phyloP scores from a whole-genome alignment of 345 rosid species.

The Hirschfeldia incana region DNA sequence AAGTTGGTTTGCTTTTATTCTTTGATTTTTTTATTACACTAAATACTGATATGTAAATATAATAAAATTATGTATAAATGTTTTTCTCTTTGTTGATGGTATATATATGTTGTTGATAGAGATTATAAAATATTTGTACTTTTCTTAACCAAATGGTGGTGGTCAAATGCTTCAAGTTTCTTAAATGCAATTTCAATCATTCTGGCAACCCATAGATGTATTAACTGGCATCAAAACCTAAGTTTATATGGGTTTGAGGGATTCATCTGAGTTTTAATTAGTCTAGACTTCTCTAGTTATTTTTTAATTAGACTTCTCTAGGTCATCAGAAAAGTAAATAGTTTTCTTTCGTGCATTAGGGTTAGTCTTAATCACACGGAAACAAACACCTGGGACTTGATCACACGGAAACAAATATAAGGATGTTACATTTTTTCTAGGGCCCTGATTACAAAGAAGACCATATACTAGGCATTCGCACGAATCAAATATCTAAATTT shows the following conservation, averaged over 20 bases:
- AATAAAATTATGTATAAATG: not conserved
- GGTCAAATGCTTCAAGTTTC: not conserved
- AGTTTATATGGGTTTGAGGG: not conserved
- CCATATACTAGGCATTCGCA: too few species aligned
- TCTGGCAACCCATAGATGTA: not conserved
- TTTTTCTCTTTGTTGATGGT: not conserved
- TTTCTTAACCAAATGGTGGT: not conserved
- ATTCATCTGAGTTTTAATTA: not conserved
- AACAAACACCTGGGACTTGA: conserved; percentile 13
- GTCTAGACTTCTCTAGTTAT: not conserved
- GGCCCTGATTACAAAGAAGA: conserved; percentile 26
- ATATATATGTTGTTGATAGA: not conserved
- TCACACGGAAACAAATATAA: conserved; percentile 15
- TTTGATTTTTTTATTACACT: not conserved
- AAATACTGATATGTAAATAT: not conserved
- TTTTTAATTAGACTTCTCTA: too few species aligned
- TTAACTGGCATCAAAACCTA: not conserved
- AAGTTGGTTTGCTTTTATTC: not conserved
- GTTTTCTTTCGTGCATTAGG: not conserved
- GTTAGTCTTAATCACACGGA: conserved; percentile 15
- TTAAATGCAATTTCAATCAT: not conserved
- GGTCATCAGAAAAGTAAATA: too few species aligned
- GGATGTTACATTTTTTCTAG: conserved; percentile 1
- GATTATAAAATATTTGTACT: not conserved
- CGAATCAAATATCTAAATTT: too few species aligned